Base-by-base conservation (phyloP, 2,329 filamentous ascomycete species). In the Colletotrichum cereale region DNA sequence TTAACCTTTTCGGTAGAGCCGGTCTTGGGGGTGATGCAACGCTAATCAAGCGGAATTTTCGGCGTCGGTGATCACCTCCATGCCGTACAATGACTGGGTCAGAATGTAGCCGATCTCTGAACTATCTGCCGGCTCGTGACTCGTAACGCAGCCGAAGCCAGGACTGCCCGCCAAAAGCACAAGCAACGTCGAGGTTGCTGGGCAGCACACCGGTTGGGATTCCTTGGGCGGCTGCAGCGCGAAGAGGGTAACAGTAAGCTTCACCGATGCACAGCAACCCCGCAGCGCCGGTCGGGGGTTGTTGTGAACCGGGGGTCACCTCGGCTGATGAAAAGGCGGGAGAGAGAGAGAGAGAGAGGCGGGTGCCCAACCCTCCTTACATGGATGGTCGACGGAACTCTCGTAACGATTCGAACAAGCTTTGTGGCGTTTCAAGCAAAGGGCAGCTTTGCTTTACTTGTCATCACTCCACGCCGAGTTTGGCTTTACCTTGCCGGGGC, bases 211-310 rank as follows among this genome's bases (percentile, higher is more conserved):
- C 10, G 36, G 34, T 21, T 63, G 21, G 24, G 26, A 7, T 31
- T 31, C 31, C 18, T 7, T 18, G 18, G 55, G 55, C 31, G 11
- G 62, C 60, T 66, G n/a, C 38, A 63, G 42, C 8, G 36, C 48
- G 62, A 66, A 62, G 47, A n/a, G n/a, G n/a, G n/a, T n/a, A n/a
- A n/a, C n/a, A n/a, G 55, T 55, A 42, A 48, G 55, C 48, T 50
- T 34, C 55, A 36, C 66, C 62, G 53, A n/a, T n/a, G n/a, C n/a
- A n/a, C n/a, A n/a, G n/a, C n/a, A n/a, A n/a, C n/a, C n/a, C n/a
- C n/a, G n/a, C n/a, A n/a, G n/a, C n/a, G n/a, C n/a, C n/a, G n/a
- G n/a, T n/a, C n/a, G n/a, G 62, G 67, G 62, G 62, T 26, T 68
- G 38, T 4, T 2, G 38, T 36, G 38, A 7, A 42, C 18, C 24